Evolutionary conservation across 2,329 filamentous ascomycete genomes (phyloP), one percentile per base, ranked within the genome.

Genomic region (Pseudocercospora macadamiae): DNA sequence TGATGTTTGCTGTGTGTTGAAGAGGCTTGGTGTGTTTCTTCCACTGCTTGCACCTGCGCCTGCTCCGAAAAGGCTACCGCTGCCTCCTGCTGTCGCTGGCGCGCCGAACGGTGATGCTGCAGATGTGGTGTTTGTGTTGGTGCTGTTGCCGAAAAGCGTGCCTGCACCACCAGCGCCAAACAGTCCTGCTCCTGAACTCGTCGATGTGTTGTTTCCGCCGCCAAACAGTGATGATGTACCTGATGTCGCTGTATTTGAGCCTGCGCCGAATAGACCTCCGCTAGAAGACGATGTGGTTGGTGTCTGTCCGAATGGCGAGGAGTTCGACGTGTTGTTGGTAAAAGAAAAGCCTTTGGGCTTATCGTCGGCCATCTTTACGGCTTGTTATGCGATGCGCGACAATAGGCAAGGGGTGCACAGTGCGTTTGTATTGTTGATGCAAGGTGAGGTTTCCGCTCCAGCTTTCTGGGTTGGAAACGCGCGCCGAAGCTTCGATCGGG

Each of bases 351-450:
- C 39, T 26, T 55, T 21, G 9, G 57, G 23, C 37, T 62, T 57
- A 54, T 56, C 53, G 48, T 66, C 63, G 30, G 65, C 62, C 58
- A 68, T 68, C 18, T 19, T 60, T 23, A 49, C 53, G 23, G 39
- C 14, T 49, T 49, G 49, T 59, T 52, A 54, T 54, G 51, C 36
- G 28, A 42, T 25, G 28, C 10, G 30, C 26, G 49, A 54, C 48
- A 57, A 57, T 51, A 16, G 39, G 44, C 25, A 34, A 49, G 28
- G 9, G 21, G 23, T 23, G 37, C 16, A 10, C 37, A 19, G 8
- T 19, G 23, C n/a, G 53, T 47, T 48, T 32, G 26, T 49, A 49
- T 56, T 56, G 54, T 56, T 39, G 54, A 39, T 48, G 54, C 44
- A 34, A 37, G 32, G 44, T 37, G 34, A 48, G 54, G 18, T 56